A percentile compares a stretch with the other conserved stretches of the same genome.
Conservation (phyloP, 2,329 filamentous ascomycete species). For the Phialocephala subalpina region DNA sequence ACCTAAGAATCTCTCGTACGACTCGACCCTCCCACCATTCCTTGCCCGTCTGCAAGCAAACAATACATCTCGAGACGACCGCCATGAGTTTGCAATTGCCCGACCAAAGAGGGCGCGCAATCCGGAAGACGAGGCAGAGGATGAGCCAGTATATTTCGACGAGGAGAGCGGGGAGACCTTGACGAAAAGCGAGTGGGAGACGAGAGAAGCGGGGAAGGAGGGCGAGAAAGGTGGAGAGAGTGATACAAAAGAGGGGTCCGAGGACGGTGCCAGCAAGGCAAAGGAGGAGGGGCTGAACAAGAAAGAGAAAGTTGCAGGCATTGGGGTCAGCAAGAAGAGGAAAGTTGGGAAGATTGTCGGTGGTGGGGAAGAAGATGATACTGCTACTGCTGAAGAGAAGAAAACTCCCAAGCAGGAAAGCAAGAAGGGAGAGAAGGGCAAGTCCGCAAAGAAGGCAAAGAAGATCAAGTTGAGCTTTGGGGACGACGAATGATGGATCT, state of each 20-base stretch:
- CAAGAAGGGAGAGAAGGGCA: constrained; percentile 39
- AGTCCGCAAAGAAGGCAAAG: constrained; percentile 51
- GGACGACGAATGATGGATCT: constrained; percentile 58
- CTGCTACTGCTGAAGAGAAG: constrained; percentile 8
- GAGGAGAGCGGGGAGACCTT: constrained; percentile 70
- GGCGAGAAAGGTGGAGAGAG: constrained; percentile 35
- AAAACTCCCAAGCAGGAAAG: constrained; percentile 15
- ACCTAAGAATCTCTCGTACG: constrained; percentile 75
- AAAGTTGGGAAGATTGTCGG: constrained; percentile 62
- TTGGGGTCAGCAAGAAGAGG: constrained; percentile 60
- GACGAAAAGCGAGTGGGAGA: constrained; percentile 47
- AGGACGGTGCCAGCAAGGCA: not conserved
- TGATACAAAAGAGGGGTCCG: not conserved
- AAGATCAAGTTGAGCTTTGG: constrained; percentile 76
- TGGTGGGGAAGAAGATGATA: constrained; percentile 35
- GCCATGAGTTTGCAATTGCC: constrained; percentile 46
- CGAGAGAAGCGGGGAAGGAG: constrained; percentile 41
- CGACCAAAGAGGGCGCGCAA: constrained; percentile 58
- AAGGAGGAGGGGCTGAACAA: constrained; percentile 12
- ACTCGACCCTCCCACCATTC: constrained; percentile 65
- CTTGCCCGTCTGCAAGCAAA: constrained; percentile 64
- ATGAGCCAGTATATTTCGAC: constrained; percentile 78
- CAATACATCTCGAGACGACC: constrained; percentile 55
- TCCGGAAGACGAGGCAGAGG: constrained; percentile 76
- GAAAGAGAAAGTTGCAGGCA: constrained; percentile 47